Conservation (phyloP, 2,329 filamentous ascomycete genomes). For the Cladophialophora immunda region DNA sequence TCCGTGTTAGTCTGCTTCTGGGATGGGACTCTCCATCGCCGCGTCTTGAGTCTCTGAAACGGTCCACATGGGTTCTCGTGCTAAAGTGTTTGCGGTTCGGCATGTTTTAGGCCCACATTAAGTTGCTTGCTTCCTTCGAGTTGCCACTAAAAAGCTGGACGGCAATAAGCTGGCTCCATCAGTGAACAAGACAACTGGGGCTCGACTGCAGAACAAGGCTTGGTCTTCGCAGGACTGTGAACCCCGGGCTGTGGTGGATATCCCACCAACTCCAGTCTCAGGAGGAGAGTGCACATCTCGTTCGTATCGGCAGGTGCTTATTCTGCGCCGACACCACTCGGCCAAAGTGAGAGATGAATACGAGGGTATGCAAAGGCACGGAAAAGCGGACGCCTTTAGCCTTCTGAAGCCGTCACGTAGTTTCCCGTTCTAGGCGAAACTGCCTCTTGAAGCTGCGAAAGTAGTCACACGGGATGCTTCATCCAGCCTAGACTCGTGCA, state of each 20-base stretch:
- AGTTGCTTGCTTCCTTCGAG: not conserved
- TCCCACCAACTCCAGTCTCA: not conserved
- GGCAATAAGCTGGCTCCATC: not conserved
- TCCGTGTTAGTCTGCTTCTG: not conserved
- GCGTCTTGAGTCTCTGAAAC: slow-evolving; percentile 5
- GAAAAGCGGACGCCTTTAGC: not conserved
- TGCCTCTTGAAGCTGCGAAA: not conserved
- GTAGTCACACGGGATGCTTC: slow-evolving; percentile 6
- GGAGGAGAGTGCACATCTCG: not conserved
- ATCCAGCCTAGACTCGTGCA: not conserved
- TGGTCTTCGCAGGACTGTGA: not conserved
- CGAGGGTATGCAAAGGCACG: not conserved
- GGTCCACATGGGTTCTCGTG: not conserved
- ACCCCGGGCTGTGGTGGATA: not conserved
- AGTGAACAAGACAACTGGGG: not conserved
- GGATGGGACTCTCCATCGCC: not conserved
- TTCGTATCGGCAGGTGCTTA: not conserved
- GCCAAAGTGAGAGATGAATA: slow-evolving; percentile 6
- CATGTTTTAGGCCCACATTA: not conserved
- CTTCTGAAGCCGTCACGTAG: not conserved
- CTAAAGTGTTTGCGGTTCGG: not conserved
- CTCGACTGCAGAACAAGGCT: not conserved
- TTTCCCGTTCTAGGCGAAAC: not conserved
- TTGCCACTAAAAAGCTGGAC: not conserved
- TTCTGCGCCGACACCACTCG: not conserved